Percentiles rank a stretch among this genome's conserved stretches.
phyloP scores from a whole-genome alignment of 805 yeast genomes.

The Sporopachydermia lactativora region DNA sequence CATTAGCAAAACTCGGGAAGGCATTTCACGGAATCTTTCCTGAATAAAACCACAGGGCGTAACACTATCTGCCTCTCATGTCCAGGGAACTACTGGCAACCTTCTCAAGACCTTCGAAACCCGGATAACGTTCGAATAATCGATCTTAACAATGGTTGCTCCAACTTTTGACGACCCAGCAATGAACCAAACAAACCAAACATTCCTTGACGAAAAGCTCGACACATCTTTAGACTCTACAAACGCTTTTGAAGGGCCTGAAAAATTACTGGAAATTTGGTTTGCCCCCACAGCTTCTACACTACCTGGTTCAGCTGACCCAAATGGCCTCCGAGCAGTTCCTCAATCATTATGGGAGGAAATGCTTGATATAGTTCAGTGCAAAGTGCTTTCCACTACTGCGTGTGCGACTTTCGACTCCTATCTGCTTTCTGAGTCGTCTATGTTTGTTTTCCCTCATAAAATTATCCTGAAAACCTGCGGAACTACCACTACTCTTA shows the following conservation, averaged over 20 bases:
- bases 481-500: constrained; percentile 86
- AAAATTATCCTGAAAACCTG: constrained; percentile 84
- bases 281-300: constrained; percentile 38
- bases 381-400: constrained; percentile 76
- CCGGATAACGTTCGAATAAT: not conserved
- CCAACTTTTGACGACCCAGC: constrained; percentile 2
- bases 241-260: constrained; percentile 95
- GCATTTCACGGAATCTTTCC: too few species aligned
- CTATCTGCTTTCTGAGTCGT: constrained; percentile 76
- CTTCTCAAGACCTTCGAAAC: not conserved
- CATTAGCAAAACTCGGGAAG: too few species aligned
- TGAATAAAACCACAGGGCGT: too few species aligned
- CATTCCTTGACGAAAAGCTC: constrained; percentile 63
- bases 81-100: not conserved
- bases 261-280: constrained; percentile 86
- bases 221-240: constrained; percentile 75
- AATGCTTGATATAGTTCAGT: constrained; percentile 68
- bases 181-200: constrained; percentile 20
- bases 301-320: constrained; percentile 23
- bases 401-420: constrained; percentile 60
- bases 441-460: constrained; percentile 79
- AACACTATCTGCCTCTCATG: not conserved
- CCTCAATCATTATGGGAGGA: constrained; percentile 55
- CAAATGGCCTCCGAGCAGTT: constrained; percentile 41
- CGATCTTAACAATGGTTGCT: not conserved